Evolutionary conservation across 108 stramenopile species (phyloP), one percentile per base, ranked within the genome.

Genomic region (Cyclotella distinguenda): DNA sequence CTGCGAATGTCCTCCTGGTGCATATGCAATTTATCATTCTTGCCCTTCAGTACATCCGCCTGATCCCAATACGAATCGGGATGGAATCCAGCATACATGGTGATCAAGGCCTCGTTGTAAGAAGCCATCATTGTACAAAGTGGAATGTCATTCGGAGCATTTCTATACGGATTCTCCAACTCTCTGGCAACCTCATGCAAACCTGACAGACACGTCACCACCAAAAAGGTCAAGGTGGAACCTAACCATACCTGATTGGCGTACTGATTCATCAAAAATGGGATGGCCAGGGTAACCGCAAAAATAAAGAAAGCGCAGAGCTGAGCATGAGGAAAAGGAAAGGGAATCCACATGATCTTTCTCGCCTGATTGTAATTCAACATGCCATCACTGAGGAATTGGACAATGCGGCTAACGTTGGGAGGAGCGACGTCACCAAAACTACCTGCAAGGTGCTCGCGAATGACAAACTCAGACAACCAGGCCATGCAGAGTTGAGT

Each of bases 131-230:
- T 33, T 1, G 84, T 85, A 36, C 81, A 80, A 13, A 91, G 46
- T 19, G 90, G 90, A 32, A 91, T 47, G 46, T 91, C 87, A 66
- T 91, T 91, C 26, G 61, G 88, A 26, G 84, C 82, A 69, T 86
- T 88, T 10, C 86, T 58, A 74, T 86, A 91, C 6, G 90, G 90
- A 72, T 85, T 91, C 59, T 88, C 87, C 57, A 91, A 76, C 58
- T 88, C 90, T 13, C 86, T 55, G 1, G 87, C 87, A 28, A 91
- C 87, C 58, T 88, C 90, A 57, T 91, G 82, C 54, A 91, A 74
- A 4, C 86, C 90, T 3, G 51, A 34, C 18, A 91, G 46, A 59
- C 86, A 85, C 11, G 78, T 74, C 2, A 87, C 76, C 0, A 82
- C 84, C 33, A 86, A 51, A 70, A 87, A 92, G 9, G 70, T 83